These are phyloP conservation scores for Pseudocercospora cruenta DNA, from an alignment of 2,329 filamentous ascomycete genomes.

Conservation along the genomic window DNA sequence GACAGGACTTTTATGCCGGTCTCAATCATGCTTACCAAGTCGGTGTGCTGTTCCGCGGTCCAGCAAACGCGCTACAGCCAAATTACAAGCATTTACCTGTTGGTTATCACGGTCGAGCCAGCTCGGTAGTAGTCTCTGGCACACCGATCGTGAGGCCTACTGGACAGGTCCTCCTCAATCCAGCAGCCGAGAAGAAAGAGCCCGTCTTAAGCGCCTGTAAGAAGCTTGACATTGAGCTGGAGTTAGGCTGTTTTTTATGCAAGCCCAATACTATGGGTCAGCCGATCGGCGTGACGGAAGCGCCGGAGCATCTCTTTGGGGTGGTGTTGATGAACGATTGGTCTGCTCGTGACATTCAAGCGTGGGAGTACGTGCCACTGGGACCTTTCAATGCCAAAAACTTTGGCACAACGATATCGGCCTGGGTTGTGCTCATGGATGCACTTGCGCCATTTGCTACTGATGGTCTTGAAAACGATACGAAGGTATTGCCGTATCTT, in stretches of 20 bases:
- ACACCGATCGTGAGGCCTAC: conserved; percentile 73
- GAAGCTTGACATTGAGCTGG: conserved; percentile 77
- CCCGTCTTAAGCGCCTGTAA: conserved; percentile 67
- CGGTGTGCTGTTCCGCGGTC: conserved; percentile 72
- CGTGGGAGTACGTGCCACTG: conserved; percentile 78
- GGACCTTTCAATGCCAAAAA: conserved; percentile 86
- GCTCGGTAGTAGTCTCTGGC: conserved; percentile 74
- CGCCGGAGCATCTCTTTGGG: conserved; percentile 74
- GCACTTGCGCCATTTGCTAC: conserved; percentile 73
- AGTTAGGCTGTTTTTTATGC: conserved; percentile 75
- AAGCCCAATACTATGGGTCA: conserved; percentile 66
- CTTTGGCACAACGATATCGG: conserved; percentile 75
- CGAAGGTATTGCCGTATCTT: conserved; percentile 64
- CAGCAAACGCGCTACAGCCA: conserved; percentile 72
- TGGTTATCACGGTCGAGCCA: conserved; percentile 78
- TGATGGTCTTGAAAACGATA: conserved; percentile 59
- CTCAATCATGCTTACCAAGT: conserved; percentile 76
- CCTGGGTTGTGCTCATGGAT: conserved; percentile 78
- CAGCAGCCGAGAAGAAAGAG: conserved; percentile 62
- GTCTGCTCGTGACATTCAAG: conserved; percentile 81
- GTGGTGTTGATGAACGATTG: conserved; percentile 85
- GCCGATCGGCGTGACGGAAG: conserved; percentile 64
- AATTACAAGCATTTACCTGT: conserved; percentile 84
- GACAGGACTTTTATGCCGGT: conserved; percentile 80
- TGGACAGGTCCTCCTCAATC: conserved; percentile 73